Percentiles rank a stretch among this genome's conserved stretches.
Evolutionary conservation across 768 basidiomycete genomes (phyloP).

Genomic region (Tubosaeta sp.): DNA sequence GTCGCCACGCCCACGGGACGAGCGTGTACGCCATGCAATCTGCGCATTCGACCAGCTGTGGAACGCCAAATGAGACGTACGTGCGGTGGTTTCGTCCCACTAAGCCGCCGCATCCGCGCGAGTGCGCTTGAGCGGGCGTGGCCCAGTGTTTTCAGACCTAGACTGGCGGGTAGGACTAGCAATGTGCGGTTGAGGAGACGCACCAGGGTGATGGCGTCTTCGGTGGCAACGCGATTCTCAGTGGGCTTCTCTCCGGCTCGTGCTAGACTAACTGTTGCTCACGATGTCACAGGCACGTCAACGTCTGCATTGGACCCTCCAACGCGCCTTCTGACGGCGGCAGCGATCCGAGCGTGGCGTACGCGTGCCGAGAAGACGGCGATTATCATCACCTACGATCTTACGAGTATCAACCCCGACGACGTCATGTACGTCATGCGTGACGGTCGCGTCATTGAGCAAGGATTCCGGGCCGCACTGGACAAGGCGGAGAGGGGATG

Average conservation of each 20-base stretch:
- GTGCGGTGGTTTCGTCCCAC: constrained; percentile 53
- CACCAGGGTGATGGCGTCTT: too few relatives aligned
- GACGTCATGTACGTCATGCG: constrained; percentile 95
- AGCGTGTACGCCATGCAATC: constrained; percentile 58
- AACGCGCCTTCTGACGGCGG: constrained; percentile 81
- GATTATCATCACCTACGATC: constrained; percentile 81
- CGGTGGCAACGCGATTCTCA: constrained; percentile 51
- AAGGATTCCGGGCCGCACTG: constrained; percentile 82
- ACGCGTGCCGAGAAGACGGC: constrained; percentile 57
- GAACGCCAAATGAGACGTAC: constrained; percentile 29
- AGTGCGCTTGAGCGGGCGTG: constrained; percentile 23
- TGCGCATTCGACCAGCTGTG: constrained; percentile 52
- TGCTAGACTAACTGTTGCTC: background rate
- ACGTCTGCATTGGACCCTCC: constrained; percentile 84
- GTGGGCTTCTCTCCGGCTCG: constrained; percentile 43
- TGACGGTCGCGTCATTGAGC: constrained; percentile 74
- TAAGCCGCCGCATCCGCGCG: constrained; percentile 40
- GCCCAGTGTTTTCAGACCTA: too few relatives aligned
- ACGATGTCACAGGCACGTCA: constrained; percentile 55
- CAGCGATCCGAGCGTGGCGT: constrained; percentile 60
- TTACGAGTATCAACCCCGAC: constrained; percentile 65
- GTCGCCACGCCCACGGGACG: constrained; percentile 67
- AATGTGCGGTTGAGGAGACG: too few relatives aligned
- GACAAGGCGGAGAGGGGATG: constrained; percentile 64
- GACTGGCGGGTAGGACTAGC: too few relatives aligned